Conservation (phyloP, 352 stramenopile species). For the Pythium dissimile region DNA sequence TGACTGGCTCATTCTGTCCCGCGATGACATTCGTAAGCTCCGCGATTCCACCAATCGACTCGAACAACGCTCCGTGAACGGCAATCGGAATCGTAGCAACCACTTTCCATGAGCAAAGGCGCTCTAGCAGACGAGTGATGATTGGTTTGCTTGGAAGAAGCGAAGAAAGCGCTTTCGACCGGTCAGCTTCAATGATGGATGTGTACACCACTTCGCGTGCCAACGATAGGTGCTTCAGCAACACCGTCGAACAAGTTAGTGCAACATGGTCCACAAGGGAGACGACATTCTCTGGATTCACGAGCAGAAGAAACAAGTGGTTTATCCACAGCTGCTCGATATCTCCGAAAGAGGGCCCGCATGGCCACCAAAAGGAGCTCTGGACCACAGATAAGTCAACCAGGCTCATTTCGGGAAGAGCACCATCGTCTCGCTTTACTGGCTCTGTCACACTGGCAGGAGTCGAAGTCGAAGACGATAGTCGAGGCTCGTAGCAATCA, state of each 20-base stretch:
- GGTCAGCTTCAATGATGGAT: slow-evolving; percentile 18
- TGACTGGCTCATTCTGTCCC: slow-evolving; percentile 22
- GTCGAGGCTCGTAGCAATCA: slow-evolving; percentile 71
- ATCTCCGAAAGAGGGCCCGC: slow-evolving; percentile 24
- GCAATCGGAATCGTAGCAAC: slow-evolving; percentile 75
- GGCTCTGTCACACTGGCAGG: slow-evolving; percentile 15
- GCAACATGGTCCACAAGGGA: slow-evolving; percentile 75
- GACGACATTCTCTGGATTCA: slow-evolving; percentile 58
- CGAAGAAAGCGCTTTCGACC: neutral
- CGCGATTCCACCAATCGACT: slow-evolving; percentile 70
- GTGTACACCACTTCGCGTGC: slow-evolving; percentile 65
- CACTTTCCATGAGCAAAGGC: slow-evolving; percentile 50
- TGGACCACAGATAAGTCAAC: slow-evolving; percentile 75
- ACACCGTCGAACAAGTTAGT: slow-evolving; percentile 61
- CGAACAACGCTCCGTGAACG: slow-evolving; percentile 78
- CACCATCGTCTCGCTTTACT: slow-evolving; percentile 56
- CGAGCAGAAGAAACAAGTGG: slow-evolving; percentile 60
- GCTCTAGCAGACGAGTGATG: slow-evolving; percentile 53
- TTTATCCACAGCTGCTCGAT: slow-evolving; percentile 66
- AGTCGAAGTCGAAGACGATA: slow-evolving; percentile 8
- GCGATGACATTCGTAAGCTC: slow-evolving; percentile 60
- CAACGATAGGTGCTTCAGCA: slow-evolving; percentile 80
- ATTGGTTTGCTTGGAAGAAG: slow-evolving; percentile 36
- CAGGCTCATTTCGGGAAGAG: slow-evolving; percentile 61
- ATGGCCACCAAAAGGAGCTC: slow-evolving; percentile 82